Evolutionary conservation across 192 early-diverging fungal genomes (phyloP).

Genomic region (Coemansia sp.): DNA sequence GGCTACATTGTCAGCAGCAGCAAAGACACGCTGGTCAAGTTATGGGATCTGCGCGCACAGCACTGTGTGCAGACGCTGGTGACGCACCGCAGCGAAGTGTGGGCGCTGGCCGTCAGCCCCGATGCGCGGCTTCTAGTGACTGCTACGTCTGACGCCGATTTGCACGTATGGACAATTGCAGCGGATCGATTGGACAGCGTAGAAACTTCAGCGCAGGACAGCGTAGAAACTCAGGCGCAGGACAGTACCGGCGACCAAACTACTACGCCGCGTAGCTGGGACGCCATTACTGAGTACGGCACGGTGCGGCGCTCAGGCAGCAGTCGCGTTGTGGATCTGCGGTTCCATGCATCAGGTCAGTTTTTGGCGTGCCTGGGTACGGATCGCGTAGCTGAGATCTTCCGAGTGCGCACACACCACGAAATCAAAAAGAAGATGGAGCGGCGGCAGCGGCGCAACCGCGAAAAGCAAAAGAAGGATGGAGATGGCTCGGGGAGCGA

Average conservation of each 20-base stretch:
- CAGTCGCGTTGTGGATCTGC: slow-evolving; percentile 75
- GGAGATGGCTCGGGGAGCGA: slow-evolving; percentile 40
- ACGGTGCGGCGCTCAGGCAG: slow-evolving; percentile 75
- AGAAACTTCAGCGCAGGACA: neutral
- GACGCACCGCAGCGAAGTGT: slow-evolving; percentile 91
- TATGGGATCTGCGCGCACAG: slow-evolving; percentile 94
- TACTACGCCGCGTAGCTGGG: slow-evolving; percentile 36
- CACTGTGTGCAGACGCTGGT: slow-evolving; percentile 94
- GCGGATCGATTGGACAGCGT: slow-evolving; percentile 21
- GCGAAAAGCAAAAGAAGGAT: slow-evolving; percentile 66
- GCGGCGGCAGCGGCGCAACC: slow-evolving; percentile 73
- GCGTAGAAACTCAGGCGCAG: neutral
- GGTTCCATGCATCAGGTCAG: slow-evolving; percentile 74
- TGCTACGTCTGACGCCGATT: slow-evolving; percentile 78
- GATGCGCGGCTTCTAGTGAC: slow-evolving; percentile 74
- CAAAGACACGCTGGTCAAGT: slow-evolving; percentile 94
- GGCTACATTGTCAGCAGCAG: slow-evolving; percentile 84
- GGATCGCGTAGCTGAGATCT: slow-evolving; percentile 83
- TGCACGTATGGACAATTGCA: slow-evolving; percentile 89
- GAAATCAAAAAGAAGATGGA: slow-evolving; percentile 84
- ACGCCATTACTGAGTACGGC: slow-evolving; percentile 74
- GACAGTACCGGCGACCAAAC: slow-evolving; percentile 20
- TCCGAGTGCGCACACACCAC: slow-evolving; percentile 70
- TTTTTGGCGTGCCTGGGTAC: slow-evolving; percentile 80
- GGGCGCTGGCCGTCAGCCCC: slow-evolving; percentile 74